Conservation (phyloP, 306 rosid genomes). For the Rubus idaeus region DNA sequence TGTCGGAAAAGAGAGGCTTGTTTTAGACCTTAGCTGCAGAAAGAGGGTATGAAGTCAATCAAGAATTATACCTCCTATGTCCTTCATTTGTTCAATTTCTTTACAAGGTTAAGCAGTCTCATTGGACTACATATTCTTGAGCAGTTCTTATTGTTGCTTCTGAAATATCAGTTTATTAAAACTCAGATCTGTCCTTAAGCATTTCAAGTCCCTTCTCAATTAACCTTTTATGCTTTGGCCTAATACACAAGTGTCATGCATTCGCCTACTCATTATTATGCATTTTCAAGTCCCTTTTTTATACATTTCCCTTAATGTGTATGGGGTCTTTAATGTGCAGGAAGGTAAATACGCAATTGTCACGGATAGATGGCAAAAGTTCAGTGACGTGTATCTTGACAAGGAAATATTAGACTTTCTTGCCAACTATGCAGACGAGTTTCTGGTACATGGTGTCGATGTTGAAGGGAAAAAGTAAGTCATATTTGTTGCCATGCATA, state of each 20-base stretch:
- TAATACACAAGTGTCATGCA: background rate
- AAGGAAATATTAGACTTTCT: slow-evolving; percentile 62
- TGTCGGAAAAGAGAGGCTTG: slow-evolving; percentile 87
- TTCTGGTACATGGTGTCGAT: slow-evolving; percentile 94
- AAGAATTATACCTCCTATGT: background rate
- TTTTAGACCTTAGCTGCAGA: slow-evolving; percentile 96
- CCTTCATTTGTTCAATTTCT: background rate
- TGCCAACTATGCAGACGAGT: slow-evolving; percentile 84
- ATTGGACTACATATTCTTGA: background rate
- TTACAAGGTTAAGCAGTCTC: background rate
- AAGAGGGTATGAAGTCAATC: slow-evolving; percentile 56
- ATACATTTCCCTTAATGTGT: background rate
- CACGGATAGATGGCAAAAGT: slow-evolving; percentile 96
- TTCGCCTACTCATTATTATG: background rate
- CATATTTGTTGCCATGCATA: background rate
- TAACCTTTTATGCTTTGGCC: background rate
- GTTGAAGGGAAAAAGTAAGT: slow-evolving; percentile 97
- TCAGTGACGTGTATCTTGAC: slow-evolving; percentile 73
- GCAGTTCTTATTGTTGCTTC: background rate
- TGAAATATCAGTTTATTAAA: background rate
- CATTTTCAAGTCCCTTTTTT: slow-evolving; percentile 11
- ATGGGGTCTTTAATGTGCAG: slow-evolving; percentile 41
- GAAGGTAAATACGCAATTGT: slow-evolving; percentile 86
- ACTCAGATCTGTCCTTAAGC: background rate
- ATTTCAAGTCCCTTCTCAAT: background rate